phyloP scores from a whole-genome alignment of 73 alveolate species.

The Blepharisma japonicum region DNA sequence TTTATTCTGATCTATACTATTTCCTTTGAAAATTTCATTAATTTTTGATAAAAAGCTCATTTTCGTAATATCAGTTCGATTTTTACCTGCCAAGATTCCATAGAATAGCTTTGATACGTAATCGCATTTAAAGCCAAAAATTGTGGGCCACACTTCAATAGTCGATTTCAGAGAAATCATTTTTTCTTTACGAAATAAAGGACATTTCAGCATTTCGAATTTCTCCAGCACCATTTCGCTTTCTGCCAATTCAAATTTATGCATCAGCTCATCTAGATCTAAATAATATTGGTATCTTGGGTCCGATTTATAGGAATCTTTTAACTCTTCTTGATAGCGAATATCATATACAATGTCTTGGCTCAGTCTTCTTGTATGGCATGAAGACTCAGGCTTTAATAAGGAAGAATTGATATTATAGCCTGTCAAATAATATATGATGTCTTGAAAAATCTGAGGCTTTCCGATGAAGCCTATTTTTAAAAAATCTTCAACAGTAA shows the following conservation, averaged over 20 bases:
- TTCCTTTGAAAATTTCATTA: neutral
- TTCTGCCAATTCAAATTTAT: neutral
- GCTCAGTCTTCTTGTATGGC: neutral
- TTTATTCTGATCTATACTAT: neutral
- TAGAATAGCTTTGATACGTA: neutral
- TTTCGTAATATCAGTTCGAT: neutral
- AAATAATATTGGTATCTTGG: neutral
- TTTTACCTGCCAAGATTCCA: slow-evolving; percentile 9
- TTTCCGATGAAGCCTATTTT: neutral
- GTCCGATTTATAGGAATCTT: neutral
- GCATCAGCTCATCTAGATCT: neutral
- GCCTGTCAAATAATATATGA: neutral
- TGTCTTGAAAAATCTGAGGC: neutral
- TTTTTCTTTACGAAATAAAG: neutral
- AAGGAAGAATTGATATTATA: neutral
- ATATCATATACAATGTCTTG: slow-evolving; percentile 2
- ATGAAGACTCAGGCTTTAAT: neutral
- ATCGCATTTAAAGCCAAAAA: neutral
- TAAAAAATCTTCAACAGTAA: slow-evolving; percentile 1
- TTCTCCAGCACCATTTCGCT: neutral
- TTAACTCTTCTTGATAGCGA: neutral
- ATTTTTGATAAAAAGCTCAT: neutral
- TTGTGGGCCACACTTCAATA: slow-evolving; percentile 6
- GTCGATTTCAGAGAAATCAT: neutral
- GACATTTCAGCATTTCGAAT: slow-evolving; percentile 2